Conservation (phyloP, 2,329 filamentous ascomycete genomes). For the Graphium sp. region DNA sequence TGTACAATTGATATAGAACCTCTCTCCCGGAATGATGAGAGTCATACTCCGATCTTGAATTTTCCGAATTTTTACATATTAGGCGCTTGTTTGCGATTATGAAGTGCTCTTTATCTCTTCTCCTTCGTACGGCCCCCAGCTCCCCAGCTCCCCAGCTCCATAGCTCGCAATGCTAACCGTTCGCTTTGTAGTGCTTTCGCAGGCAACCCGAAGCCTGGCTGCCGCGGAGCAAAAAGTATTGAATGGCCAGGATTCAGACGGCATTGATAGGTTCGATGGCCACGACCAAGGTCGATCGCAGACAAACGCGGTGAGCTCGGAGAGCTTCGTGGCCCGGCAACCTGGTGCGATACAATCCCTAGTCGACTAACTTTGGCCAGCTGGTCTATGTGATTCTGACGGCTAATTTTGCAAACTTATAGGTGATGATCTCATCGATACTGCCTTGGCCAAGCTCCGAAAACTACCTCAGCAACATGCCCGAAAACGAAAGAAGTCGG, state of each 20-base stretch:
- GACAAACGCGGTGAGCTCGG: slow-evolving; percentile 1
- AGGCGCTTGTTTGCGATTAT: too few relatives aligned
- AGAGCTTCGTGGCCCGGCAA: not conserved
- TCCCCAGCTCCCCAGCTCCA: too few relatives aligned
- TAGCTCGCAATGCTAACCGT: too few relatives aligned
- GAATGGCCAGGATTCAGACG: not conserved
- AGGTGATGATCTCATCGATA: slow-evolving; percentile 36
- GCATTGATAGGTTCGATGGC: not conserved
- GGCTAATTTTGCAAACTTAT: slow-evolving; percentile 4
- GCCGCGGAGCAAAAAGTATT: slow-evolving; percentile 2
- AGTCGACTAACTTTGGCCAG: not conserved
- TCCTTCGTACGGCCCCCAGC: too few relatives aligned
- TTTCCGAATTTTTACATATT: too few relatives aligned
- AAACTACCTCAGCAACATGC: slow-evolving; percentile 29
- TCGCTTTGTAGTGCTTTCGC: slow-evolving; percentile 2
- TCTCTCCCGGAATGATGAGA: too few relatives aligned
- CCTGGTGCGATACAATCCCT: not conserved
- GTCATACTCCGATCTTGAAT: too few relatives aligned
- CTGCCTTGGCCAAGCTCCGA: slow-evolving; percentile 29
- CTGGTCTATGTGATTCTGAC: not conserved
- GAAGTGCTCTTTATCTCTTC: too few relatives aligned
- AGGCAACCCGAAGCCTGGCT: slow-evolving; percentile 2
- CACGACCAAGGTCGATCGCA: not conserved
- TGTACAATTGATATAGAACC: too few relatives aligned
- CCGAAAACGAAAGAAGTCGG: slow-evolving; percentile 23